Base-by-base conservation (phyloP, 805 yeast species). In the Tetrapisispora phaffii region DNA sequence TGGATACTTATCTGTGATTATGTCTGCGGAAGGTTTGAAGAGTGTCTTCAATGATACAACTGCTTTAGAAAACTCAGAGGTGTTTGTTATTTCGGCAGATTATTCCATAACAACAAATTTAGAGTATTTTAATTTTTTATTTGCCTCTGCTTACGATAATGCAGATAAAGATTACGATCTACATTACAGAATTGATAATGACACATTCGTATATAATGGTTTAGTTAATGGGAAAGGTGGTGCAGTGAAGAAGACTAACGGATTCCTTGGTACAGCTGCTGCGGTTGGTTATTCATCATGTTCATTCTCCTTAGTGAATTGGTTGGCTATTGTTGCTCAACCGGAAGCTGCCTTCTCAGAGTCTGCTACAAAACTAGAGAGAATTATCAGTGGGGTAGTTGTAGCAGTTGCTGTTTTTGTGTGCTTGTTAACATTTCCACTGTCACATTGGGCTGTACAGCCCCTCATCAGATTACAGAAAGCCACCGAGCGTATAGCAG, bases 321-420 rank as follows among this genome's bases (percentile, higher is more conserved):
- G 96, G 97, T 74, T 78, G n/a, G 80, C 88, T 1, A 63, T 80
- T 0, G 77, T 88, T 6, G 81, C 81, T 51, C 94, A 85, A 58
- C 65, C 72, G 1, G 72, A 76, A 48, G 50, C 68, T 3, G 73
- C 63, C 2, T 85, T 87, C 59, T 67, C 77, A 58, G 75, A 69
- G 2, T 93, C 95, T 0, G 72, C 82, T 4, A 65, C 72, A 24
- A 74, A 72, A 50, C 63, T 88, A 34, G 73, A 80, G 2, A 76
- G 77, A 50, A 82, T 88, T 42, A 81, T 85, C 47, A 73, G 80
- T 40, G 94, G 93, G 6, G 81, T 85, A 1, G 86, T 85, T 21
- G 68, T 88, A 32, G 94, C 85, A 1, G 76, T 84, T 22, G 93
- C 93, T 4, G 85, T 70, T 1, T 75, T 82, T 50, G 77, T 86